Percentiles rank a stretch among this genome's conserved stretches.
phyloP scores from a whole-genome alignment of 2,329 filamentous ascomycete genomes.

The Coleophoma cylindrospora region DNA sequence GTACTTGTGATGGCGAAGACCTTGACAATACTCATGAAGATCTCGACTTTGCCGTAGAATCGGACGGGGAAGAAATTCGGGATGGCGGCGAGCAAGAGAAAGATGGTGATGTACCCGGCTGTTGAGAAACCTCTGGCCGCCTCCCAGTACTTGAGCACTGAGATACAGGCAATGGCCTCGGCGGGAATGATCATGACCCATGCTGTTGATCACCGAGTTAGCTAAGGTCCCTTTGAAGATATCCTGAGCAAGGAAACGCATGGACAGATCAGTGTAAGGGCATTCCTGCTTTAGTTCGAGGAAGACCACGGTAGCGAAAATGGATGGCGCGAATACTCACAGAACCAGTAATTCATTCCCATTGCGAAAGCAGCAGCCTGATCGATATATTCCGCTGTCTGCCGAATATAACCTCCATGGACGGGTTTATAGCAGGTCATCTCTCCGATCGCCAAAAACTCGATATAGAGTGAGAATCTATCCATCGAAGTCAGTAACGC shows the following conservation, averaged over 20 bases:
- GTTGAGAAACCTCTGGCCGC: conserved; percentile 37
- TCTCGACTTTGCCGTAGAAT: conserved; percentile 52
- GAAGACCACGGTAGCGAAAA: too few relatives aligned
- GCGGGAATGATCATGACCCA: conserved; percentile 45
- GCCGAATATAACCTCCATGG: conserved; percentile 57
- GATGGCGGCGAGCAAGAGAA: conserved; percentile 40
- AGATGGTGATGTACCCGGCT: conserved; percentile 49
- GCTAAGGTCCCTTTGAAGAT: too few relatives aligned
- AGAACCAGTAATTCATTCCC: conserved; percentile 45
- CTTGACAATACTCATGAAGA: conserved; percentile 50
- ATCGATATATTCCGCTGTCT: conserved; percentile 53
- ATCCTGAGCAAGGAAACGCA: too few relatives aligned
- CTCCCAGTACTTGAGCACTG: conserved; percentile 48
- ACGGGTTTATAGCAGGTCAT: conserved; percentile 56
- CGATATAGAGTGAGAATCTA: conserved; percentile 34
- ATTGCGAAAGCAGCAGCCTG: conserved; percentile 47
- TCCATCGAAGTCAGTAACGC: neutral
- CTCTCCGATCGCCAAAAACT: conserved; percentile 48
- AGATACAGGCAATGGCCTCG: conserved; percentile 47
- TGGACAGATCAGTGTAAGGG: too few relatives aligned
- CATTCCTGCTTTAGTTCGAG: too few relatives aligned
- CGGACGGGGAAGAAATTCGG: conserved; percentile 51
- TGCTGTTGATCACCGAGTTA: too few relatives aligned
- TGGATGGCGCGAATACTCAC: conserved; percentile 3
- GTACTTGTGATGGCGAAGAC: conserved; percentile 51